Base-by-base conservation (phyloP, 2,329 filamentous ascomycete species). In the Macroventuria anomochaeta region DNA sequence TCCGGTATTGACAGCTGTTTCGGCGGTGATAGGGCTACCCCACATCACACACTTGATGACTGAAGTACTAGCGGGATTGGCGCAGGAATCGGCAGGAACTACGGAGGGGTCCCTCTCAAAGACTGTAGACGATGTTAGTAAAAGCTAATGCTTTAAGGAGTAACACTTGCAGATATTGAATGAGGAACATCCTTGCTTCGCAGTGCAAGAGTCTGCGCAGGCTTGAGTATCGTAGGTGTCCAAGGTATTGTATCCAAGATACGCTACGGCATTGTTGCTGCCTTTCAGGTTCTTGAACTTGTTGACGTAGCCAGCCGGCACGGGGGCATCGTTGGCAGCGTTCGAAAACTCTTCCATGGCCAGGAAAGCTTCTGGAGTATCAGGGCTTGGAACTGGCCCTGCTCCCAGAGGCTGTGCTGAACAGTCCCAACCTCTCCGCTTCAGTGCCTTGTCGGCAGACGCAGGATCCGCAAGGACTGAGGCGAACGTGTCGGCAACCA, bases 11-110 rank as follows among this genome's bases (percentile, higher is more conserved):
- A 38, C 36, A 5, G 44, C 36, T n/a, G 28, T 47, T 2, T 23
- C 26, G 4, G 36, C 4, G 7, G 34, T 47, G 18, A 47, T 20
- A 2, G 23, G 23, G 13, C 26, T 28, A 13, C 44, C 44, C 44
- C 44, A 47, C 17, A 32, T 18, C 2, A 47, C 44, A 28, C 28
- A 47, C 25, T 40, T 47, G 28, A 47, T 47, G 28, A 47, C n/a
- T 7, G 44, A 40, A 8, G 44, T 40, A 3, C 25, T 17, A 7
- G 36, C 7, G 1, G 44, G 44, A n/a, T 47, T 4, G 6, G 15
- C 13, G 11, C 44, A 33, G 32, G 42, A 12, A 26, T 32, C 18
- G n/a, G 18, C n/a, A n/a, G n/a, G n/a, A n/a, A n/a, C n/a, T n/a
- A n/a, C n/a, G 2, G 44, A 25, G 5, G 44, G 44, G 12, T 40